These are phyloP conservation scores for Lavandula angustifolia DNA, from an alignment of 257 asterid genomes.

Conservation along the genomic window DNA sequence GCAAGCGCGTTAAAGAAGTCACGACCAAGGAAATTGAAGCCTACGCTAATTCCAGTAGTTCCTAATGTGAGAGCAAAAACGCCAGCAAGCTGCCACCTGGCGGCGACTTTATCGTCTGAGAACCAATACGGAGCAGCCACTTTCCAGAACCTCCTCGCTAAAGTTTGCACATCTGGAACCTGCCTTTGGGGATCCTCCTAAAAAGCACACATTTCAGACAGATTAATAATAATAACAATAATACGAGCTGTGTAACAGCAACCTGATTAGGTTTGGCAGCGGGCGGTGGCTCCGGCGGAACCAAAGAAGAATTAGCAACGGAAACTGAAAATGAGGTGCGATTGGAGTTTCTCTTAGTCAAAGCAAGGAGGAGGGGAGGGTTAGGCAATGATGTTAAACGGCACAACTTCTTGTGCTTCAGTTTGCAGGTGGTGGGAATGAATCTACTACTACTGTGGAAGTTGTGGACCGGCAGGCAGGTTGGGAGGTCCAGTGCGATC, in stretches of 20 bases:
- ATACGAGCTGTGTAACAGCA: background rate
- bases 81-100: constrained; percentile 70
- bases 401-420: constrained; percentile 30
- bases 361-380: constrained; percentile 21
- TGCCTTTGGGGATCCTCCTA: constrained; percentile 45
- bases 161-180: constrained; percentile 52
- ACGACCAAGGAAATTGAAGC: constrained; percentile 87
- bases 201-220: constrained; percentile 23
- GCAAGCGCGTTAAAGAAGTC: constrained; percentile 94
- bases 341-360: constrained; percentile 13
- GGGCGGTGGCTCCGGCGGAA: constrained; percentile 37
- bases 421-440: constrained; percentile 15
- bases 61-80: constrained; percentile 92
- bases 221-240: background rate
- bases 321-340: constrained; percentile 35
- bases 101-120: constrained; percentile 72
- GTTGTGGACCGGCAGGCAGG: constrained; percentile 11
- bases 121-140: constrained; percentile 94
- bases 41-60: constrained; percentile 89
- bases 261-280: constrained; percentile 39
- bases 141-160: constrained; percentile 68
- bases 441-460: constrained; percentile 24
- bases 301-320: constrained; percentile 34
- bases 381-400: constrained; percentile 29
- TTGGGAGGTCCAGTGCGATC: constrained; percentile 35